phyloP scores from a whole-genome alignment of 768 basidiomycete species.

The Hygrophoropsis aurantiaca region DNA sequence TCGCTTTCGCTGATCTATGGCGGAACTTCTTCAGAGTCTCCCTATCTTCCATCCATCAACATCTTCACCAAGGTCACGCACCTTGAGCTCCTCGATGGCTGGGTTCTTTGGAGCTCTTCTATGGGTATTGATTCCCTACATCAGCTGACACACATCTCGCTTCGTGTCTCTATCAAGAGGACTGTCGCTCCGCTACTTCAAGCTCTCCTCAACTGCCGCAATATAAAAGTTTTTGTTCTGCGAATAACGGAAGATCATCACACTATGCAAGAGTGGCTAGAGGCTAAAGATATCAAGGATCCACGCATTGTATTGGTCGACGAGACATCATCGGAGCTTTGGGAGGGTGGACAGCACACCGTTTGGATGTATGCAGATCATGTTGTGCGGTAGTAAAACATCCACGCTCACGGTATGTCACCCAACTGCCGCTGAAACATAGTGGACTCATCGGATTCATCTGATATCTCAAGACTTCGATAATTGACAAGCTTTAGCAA shows the following conservation, averaged over 20 bases:
- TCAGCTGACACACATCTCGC: background rate
- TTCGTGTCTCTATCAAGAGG: background rate
- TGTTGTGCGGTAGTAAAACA: too few species aligned
- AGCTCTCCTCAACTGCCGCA: background rate
- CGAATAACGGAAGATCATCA: background rate
- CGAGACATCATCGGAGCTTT: background rate
- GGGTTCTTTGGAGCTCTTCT: constrained; percentile 1
- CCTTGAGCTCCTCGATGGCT: background rate
- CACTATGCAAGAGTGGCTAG: background rate
- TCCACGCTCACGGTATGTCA: too few species aligned
- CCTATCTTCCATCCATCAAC: background rate
- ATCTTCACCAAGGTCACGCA: background rate
- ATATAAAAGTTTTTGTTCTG: background rate
- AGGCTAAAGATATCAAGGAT: background rate
- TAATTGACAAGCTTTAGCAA: too few species aligned
- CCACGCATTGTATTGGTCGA: background rate
- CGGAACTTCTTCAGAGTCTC: background rate
- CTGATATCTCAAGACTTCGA: too few species aligned
- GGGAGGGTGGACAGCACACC: too few species aligned
- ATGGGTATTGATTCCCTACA: background rate
- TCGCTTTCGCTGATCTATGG: background rate
- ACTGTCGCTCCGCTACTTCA: background rate
- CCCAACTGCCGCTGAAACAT: too few species aligned
- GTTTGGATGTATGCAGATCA: too few species aligned
- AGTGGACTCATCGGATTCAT: too few species aligned